Base-by-base conservation (phyloP, 2,329 filamentous ascomycete genomes). In the Dothistroma septosporum region DNA sequence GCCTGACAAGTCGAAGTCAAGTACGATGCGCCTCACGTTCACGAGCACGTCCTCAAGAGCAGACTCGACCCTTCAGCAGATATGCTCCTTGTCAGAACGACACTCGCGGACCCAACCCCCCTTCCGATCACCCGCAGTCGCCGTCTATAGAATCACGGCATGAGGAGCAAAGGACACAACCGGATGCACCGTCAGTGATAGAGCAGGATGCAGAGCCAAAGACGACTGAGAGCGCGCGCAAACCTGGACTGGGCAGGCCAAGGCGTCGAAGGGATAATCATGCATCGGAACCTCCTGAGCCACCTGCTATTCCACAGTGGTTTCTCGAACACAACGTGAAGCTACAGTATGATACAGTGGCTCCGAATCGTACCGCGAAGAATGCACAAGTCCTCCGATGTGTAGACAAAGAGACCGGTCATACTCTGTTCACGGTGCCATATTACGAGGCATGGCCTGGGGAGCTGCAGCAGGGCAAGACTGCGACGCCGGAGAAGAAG, bases 271-370 rank as follows among this genome's bases (percentile, higher is more conserved):
- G 21, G 48, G 35, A 57, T 8, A 53, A 31, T 35, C 46, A 53
- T 48, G 8, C 33, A 22, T 11, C 19, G 31, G 41, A 60, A 41
- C 46, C 44, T 16, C 71, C 71, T 1, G 68, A 64, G 52, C 70
- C 72, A 3, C 72, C 72, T 19, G 70, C 72, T 8, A 62, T 75
- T n/a, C 74, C 74, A 12, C 68, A 73, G 6, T 76, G 74, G 74
- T 76, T 76, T 57, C 55, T 76, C 50, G 66, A 68, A 24, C 66
- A 74, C 55, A 75, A 76, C 66, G 72, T 76, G 49, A 68, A 68
- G 48, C 62, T 75, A 24, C 57, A 60, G 55, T 50, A 53, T 41
- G 63, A 64, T 32, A 58, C 57, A 8, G 56, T 56, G 3, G 54
- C 55, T 33, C 60, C 63, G 16, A 52, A 67, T 57, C 58, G 52